Percentiles rank a stretch among this genome's conserved stretches.
These are phyloP conservation scores for Agaricus subrufescens DNA, from an alignment of 768 basidiomycete genomes.

Conservation along the genomic window DNA sequence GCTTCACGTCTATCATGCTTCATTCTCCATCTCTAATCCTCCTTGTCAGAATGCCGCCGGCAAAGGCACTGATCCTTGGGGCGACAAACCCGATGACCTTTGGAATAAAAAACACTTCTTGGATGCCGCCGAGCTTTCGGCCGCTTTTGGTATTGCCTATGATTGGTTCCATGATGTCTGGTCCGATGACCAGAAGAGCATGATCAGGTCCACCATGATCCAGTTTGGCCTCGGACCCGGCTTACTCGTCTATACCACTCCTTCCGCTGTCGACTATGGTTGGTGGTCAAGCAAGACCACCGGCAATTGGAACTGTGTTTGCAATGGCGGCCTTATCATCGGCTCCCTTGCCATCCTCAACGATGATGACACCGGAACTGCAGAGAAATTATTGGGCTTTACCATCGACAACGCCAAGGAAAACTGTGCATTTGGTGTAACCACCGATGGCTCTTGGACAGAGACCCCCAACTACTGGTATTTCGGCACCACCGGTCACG, in stretches of 20 bases:
- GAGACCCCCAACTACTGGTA: slow-evolving; percentile 97
- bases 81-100: slow-evolving; percentile 46
- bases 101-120: slow-evolving; percentile 95
- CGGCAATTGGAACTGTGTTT: slow-evolving; percentile 99
- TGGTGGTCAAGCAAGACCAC: slow-evolving; percentile 77
- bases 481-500: slow-evolving; percentile 88
- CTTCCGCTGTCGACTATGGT: slow-evolving; percentile 33
- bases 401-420: slow-evolving; percentile 70
- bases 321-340: slow-evolving; percentile 86
- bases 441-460: slow-evolving; percentile 82
- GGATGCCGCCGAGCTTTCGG: slow-evolving; percentile 84
- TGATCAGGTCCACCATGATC: slow-evolving; percentile 70
- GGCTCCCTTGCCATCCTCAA: slow-evolving; percentile 87
- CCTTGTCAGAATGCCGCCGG: slow-evolving; percentile 64
- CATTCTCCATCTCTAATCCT: background rate
- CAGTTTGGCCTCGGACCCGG: slow-evolving; percentile 74
- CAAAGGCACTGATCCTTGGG: slow-evolving; percentile 50
- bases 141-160: slow-evolving; percentile 89
- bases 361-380: slow-evolving; percentile 74
- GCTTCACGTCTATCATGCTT: slow-evolving; percentile 18
- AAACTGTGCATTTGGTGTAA: slow-evolving; percentile 66
- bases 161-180: slow-evolving; percentile 93
- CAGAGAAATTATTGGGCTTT: slow-evolving; percentile 57
- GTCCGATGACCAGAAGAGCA: slow-evolving; percentile 64
- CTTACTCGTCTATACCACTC: slow-evolving; percentile 41